Evolutionary conservation across 1,284 basidiomycete genomes (phyloP), one percentile per base, ranked within the genome.

Genomic region (Naganishia liquefaciens): DNA sequence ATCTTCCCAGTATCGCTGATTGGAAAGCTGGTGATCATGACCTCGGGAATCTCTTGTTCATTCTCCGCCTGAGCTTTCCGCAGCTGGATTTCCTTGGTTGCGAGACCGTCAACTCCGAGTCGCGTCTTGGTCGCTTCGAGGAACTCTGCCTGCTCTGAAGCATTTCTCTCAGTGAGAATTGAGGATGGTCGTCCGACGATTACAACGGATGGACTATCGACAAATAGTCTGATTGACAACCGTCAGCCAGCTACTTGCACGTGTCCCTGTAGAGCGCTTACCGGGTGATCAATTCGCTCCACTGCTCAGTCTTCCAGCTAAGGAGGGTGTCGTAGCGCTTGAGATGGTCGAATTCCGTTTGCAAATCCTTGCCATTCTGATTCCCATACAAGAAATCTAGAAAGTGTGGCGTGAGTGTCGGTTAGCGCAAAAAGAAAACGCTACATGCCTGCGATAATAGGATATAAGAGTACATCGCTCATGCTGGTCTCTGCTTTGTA

Each of bases 151-250:
- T 95, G 93, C 46, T 89, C 87, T 51, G 82, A 83, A 72, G 93
- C 90, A 43, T 99, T 83, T 72, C 87, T 87, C 53, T 88, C 87
- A 0, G 88, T 90, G 47, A 99, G 84, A n/a, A 81, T 80, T 13
- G 90, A 87, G 0, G 94, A 98, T 0, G 96, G 96, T 74, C 87
- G 91, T 39, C 94, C 96, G 43, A 88, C 80, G 43, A 97, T 83
- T 13, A 89, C 85, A 51, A 91, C 81, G 30, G 86, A 86, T 23
- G 87, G 83, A 0, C 85, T 83, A 61, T 89, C 84, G 52, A 92
- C 81, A 70, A 88, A 90, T 77, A 90, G 93, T 72, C 92, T 94
- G 17, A n/a, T n/a, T n/a, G 19, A 21, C 27, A 49, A 33, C 28
- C 66, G 42, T 19, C 50, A 46, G 55, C 53, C 62, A 54, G 60